Conservation (phyloP, 495 filamentous ascomycete genomes). For the Collariella sp. region DNA sequence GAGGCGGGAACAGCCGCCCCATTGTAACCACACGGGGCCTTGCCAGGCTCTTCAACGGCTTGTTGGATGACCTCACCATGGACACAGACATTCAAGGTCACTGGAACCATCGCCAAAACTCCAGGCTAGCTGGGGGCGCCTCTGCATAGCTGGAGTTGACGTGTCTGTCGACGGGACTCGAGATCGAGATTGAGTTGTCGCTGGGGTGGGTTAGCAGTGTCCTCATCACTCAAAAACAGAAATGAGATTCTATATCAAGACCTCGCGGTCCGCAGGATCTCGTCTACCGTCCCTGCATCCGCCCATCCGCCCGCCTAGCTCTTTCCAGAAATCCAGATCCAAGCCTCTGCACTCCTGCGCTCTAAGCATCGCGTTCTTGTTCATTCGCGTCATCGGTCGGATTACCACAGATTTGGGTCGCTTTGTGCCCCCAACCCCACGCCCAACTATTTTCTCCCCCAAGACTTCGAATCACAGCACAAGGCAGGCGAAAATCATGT, state of each 20-base stretch:
- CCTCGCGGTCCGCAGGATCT: constrained; percentile 10
- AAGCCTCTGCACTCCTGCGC: background rate
- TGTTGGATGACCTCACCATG: constrained; percentile 10
- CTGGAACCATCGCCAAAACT: constrained; percentile 1
- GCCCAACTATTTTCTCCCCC: background rate
- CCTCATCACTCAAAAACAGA: constrained; percentile 1
- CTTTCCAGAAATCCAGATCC: background rate
- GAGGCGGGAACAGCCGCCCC: background rate
- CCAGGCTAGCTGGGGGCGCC: constrained; percentile 10
- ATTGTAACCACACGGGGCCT: constrained; percentile 4
- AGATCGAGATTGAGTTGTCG: constrained; percentile 14
- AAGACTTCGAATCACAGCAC: background rate
- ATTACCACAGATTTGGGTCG: background rate
- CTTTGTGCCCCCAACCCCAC: constrained; percentile 7
- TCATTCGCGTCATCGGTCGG: background rate
- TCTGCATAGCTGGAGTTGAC: constrained; percentile 17
- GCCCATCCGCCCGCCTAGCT: background rate
- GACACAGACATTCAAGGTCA: constrained; percentile 13
- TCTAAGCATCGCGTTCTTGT: background rate
- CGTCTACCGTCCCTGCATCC: constrained; percentile 8
- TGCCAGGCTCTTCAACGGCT: constrained; percentile 2
- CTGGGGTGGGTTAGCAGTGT: constrained; percentile 8
- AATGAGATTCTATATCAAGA: constrained; percentile 14
- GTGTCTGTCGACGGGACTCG: constrained; percentile 14
- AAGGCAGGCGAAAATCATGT: constrained; percentile 14